Evolutionary conservation across 345 rosid genomes (phyloP).

Genomic region (Pugionium dolabratum): DNA sequence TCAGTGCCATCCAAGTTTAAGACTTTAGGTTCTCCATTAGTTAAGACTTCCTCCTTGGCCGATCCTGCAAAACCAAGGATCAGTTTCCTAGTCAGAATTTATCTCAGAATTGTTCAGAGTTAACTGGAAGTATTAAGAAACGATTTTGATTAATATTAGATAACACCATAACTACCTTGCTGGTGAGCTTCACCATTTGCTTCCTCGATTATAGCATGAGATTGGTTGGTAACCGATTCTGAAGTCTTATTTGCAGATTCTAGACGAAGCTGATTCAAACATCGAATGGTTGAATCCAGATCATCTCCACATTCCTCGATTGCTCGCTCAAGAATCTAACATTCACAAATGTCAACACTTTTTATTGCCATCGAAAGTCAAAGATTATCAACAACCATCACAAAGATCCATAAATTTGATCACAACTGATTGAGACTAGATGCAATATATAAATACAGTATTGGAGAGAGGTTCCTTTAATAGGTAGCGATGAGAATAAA

Average conservation of each 20-base stretch:
- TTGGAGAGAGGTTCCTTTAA: neutral
- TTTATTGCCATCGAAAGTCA: too few relatives aligned
- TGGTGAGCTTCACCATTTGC: constrained; percentile 44
- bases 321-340: constrained; percentile 68
- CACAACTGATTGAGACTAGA: too few relatives aligned
- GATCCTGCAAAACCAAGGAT: constrained; percentile 28
- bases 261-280: constrained; percentile 78
- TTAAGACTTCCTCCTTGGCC: constrained; percentile 38
- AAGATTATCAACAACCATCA: too few relatives aligned
- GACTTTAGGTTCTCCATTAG: constrained; percentile 42
- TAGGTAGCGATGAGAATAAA: neutral
- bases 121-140: too few relatives aligned
- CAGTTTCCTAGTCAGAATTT: neutral
- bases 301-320: constrained; percentile 87
- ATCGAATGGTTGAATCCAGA: constrained; percentile 80
- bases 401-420: too few relatives aligned
- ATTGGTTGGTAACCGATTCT: constrained; percentile 34
- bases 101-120: too few relatives aligned
- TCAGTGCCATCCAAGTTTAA: constrained; percentile 60
- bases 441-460: too few relatives aligned
- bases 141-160: too few relatives aligned
- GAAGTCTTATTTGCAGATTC: constrained; percentile 54
- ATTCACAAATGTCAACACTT: neutral
- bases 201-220: constrained; percentile 35
- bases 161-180: constrained; percentile 46